These are phyloP conservation scores for Lenwebbia sp. DNA, from an alignment of 345 rosid species.

Conservation along the genomic window DNA sequence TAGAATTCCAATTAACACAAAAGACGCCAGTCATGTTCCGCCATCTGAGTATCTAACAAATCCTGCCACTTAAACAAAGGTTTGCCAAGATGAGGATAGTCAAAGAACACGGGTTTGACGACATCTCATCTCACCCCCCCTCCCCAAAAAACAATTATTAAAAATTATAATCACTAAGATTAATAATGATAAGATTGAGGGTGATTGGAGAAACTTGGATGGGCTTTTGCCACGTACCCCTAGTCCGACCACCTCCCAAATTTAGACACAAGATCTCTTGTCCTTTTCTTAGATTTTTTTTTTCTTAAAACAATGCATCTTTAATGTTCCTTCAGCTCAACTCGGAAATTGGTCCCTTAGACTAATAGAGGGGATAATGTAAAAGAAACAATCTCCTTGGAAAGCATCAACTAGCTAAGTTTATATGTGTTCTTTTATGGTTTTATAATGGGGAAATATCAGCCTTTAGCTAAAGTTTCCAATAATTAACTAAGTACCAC, in stretches of 20 bases:
- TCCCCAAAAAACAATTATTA: neutral
- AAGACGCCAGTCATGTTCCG: neutral
- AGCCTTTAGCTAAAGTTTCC: neutral
- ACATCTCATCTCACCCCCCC: neutral
- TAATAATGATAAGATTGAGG: neutral
- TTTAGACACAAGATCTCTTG: neutral
- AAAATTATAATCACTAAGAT: neutral
- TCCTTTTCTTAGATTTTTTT: neutral
- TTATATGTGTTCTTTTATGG: neutral
- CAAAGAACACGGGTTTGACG: neutral
- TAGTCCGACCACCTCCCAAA: neutral
- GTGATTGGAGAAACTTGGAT: neutral
- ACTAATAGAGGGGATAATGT: neutral
- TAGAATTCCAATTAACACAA: neutral
- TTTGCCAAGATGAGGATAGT: neutral
- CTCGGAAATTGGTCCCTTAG: neutral
- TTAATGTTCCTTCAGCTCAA: neutral
- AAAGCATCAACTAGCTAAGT: neutral
- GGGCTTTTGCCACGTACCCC: neutral
- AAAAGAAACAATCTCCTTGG: neutral
- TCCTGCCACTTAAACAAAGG: neutral
- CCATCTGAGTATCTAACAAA: neutral
- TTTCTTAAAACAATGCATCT: no score
- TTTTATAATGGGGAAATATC: neutral
- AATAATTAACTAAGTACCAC: neutral